Conservation (phyloP, 2,329 filamentous ascomycete species). For the Helminthosporium solani region DNA sequence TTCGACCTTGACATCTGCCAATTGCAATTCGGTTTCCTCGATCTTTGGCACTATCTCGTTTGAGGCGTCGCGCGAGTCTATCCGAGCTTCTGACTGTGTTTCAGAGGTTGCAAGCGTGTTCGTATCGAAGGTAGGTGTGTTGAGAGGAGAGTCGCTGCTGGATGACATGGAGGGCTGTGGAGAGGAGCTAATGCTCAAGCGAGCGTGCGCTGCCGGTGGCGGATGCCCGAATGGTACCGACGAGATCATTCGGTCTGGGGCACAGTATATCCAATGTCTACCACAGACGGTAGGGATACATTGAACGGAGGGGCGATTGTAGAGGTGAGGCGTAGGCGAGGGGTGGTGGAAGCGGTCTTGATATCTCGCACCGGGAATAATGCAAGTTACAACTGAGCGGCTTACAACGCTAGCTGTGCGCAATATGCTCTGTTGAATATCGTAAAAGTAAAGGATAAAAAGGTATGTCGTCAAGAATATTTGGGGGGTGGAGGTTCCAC, state of each 20-base stretch:
- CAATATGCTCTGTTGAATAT: background rate
- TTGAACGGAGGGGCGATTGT: constrained; percentile 16
- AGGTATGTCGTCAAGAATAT: constrained; percentile 3
- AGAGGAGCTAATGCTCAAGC: constrained; percentile 44
- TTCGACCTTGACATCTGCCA: constrained; percentile 42
- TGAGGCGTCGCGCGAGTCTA: constrained; percentile 24
- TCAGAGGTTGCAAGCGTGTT: constrained; percentile 24
- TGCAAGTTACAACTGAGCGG: constrained; percentile 2
- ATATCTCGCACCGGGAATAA: background rate
- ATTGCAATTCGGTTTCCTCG: constrained; percentile 53
- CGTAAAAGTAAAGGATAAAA: background rate
- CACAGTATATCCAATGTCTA: constrained; percentile 18
- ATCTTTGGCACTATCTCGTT: constrained; percentile 53
- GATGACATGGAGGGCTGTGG: constrained; percentile 45
- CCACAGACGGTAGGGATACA: constrained; percentile 21
- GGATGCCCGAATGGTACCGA: constrained; percentile 37
- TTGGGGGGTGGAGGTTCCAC: constrained; percentile 25
- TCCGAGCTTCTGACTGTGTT: constrained; percentile 28
- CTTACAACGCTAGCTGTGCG: background rate
- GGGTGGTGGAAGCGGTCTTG: background rate
- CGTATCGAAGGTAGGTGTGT: constrained; percentile 38
- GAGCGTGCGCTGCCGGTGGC: constrained; percentile 33
- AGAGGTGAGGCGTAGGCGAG: constrained; percentile 1
- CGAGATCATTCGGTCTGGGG: constrained; percentile 38
- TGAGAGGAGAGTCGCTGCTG: constrained; percentile 42